Percentiles rank a stretch among this genome's conserved stretches.
Evolutionary conservation across 1,139 yeast species (phyloP).

Genomic region (Scheffersomyces stambukii): DNA sequence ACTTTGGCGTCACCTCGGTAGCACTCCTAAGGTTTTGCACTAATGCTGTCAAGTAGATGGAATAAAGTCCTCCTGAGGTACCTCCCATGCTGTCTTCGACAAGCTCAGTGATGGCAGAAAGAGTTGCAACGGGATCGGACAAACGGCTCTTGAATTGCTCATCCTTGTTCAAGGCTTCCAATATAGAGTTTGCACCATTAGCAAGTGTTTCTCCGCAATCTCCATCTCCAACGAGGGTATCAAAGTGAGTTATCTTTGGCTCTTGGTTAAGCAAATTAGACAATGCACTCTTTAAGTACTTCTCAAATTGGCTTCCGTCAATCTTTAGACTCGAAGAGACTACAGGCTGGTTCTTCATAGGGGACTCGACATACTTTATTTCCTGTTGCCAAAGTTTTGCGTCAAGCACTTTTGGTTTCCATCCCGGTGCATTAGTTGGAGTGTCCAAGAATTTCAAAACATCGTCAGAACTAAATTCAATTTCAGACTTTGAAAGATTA

Average conservation of each 20-base stretch:
- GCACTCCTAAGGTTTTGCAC: constrained; percentile 33
- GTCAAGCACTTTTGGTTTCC: constrained; percentile 51
- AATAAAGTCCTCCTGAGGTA: constrained; percentile 90
- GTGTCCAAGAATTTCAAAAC: constrained; percentile 54
- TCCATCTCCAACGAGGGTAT: constrained; percentile 92
- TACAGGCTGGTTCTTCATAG: constrained; percentile 21
- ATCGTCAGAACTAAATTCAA: constrained; percentile 21
- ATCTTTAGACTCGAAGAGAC: constrained; percentile 36
- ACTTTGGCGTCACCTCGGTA: constrained; percentile 26
- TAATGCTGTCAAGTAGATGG: constrained; percentile 61
- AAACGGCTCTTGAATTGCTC: constrained; percentile 19
- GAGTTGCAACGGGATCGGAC: constrained; percentile 43
- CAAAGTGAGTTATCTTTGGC: constrained; percentile 79
- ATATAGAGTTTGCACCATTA: constrained; percentile 73
- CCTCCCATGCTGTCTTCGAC: constrained; percentile 95
- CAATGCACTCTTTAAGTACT: constrained; percentile 47
- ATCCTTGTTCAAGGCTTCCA: constrained; percentile 46
- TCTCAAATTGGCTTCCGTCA: constrained; percentile 35
- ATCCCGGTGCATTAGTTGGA: constrained; percentile 76
- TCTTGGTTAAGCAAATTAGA: constrained; percentile 50
- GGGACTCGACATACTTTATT: constrained; percentile 21
- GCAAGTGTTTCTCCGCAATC: constrained; percentile 93
- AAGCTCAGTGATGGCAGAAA: constrained; percentile 56
- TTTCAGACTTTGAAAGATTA: constrained; percentile 31
- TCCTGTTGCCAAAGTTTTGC: constrained; percentile 22